Evolutionary conservation across 768 basidiomycete species (phyloP).

Genomic region (Lepiota subincarnata): DNA sequence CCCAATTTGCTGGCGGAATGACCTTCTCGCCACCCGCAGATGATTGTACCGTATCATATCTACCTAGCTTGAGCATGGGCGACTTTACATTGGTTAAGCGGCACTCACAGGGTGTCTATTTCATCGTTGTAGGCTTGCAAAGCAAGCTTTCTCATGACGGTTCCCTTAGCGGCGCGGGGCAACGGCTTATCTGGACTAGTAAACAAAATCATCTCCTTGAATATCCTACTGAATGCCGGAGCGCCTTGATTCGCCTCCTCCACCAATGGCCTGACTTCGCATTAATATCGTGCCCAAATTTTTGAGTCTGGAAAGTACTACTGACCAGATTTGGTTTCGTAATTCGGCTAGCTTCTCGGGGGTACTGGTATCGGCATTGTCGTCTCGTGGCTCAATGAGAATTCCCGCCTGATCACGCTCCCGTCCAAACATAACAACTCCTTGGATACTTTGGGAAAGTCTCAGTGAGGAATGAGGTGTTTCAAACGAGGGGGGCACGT

Average conservation of each 20-base stretch:
- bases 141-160: slow-evolving; percentile 40
- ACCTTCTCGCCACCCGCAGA: neutral
- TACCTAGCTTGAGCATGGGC: neutral
- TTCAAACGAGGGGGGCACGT: slow-evolving; percentile 7
- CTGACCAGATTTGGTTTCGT: slow-evolving; percentile 35
- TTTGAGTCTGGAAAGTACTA: neutral
- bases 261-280: slow-evolving; percentile 28
- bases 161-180: slow-evolving; percentile 44
- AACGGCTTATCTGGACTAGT: slow-evolving; percentile 35
- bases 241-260: slow-evolving; percentile 43
- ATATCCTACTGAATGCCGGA: slow-evolving; percentile 41
- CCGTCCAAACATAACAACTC: slow-evolving; percentile 42
- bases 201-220: slow-evolving; percentile 51
- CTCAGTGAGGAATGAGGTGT: slow-evolving; percentile 1
- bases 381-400: slow-evolving; percentile 26
- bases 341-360: slow-evolving; percentile 21
- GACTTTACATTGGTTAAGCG: neutral
- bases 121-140: slow-evolving; percentile 39
- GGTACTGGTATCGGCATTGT: slow-evolving; percentile 23
- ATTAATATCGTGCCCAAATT: neutral
- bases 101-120: slow-evolving; percentile 40
- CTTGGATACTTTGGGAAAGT: slow-evolving; percentile 12
- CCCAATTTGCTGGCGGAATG: neutral
- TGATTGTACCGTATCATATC: neutral
- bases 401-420: slow-evolving; percentile 31